Conservation (phyloP, 208 protist genomes). For the Leptomonas seymouri region DNA sequence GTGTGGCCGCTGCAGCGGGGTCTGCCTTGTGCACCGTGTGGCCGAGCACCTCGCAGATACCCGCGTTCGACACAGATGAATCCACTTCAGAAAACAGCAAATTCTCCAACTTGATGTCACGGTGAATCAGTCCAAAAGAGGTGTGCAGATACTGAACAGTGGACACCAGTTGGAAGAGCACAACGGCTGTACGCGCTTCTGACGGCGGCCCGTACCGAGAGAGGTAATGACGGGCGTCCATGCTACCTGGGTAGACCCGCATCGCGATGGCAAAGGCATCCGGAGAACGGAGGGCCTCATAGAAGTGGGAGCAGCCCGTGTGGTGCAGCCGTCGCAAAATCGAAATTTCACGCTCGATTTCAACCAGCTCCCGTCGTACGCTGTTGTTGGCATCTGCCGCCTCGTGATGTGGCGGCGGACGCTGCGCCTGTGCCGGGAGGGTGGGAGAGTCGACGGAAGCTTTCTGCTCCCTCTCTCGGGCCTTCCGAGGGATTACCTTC, state of each 20-base stretch:
- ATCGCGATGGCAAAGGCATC: slow-evolving; percentile 84
- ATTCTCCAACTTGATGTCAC: slow-evolving; percentile 89
- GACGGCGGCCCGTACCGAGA: slow-evolving; percentile 58
- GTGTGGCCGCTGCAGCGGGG: background rate
- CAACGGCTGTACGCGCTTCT: slow-evolving; percentile 57
- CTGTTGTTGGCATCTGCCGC: slow-evolving; percentile 12
- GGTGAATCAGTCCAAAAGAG: slow-evolving; percentile 69
- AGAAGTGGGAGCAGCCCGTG: slow-evolving; percentile 70
- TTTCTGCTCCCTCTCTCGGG: slow-evolving; percentile 19
- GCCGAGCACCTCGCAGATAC: slow-evolving; percentile 54
- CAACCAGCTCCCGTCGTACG: slow-evolving; percentile 46
- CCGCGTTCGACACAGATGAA: slow-evolving; percentile 20
- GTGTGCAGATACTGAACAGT: slow-evolving; percentile 78
- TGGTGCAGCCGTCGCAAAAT: slow-evolving; percentile 70
- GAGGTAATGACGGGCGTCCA: slow-evolving; percentile 73
- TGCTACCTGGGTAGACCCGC: slow-evolving; percentile 61
- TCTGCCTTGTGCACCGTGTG: slow-evolving; percentile 30
- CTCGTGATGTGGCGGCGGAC: background rate
- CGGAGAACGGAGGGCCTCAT: slow-evolving; percentile 74
- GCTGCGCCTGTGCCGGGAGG: background rate
- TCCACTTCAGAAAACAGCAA: slow-evolving; percentile 62
- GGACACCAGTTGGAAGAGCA: slow-evolving; percentile 76
- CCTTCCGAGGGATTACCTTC: slow-evolving; percentile 66
- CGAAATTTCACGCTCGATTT: slow-evolving; percentile 79
- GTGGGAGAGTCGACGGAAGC: background rate